Conservation (phyloP, 2,329 filamentous ascomycete species). For the Pseudophaeomoniella oleicola region DNA sequence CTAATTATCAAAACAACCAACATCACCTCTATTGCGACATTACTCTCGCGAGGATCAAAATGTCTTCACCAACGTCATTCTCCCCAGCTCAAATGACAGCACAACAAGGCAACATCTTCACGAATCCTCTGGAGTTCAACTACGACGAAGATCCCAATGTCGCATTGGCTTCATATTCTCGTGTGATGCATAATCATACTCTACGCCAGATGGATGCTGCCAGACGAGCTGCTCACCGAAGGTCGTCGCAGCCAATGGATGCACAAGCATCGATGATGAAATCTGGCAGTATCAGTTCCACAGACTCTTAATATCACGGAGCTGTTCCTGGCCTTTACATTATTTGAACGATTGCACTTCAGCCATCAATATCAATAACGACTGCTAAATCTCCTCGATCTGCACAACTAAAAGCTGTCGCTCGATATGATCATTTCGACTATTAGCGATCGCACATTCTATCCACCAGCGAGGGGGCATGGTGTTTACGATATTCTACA, state of each 20-base stretch:
- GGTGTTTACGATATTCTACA: too few relatives aligned
- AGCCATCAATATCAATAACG: too few relatives aligned
- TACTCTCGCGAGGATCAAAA: too few relatives aligned
- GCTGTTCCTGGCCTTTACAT: too few relatives aligned
- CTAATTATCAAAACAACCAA: too few relatives aligned
- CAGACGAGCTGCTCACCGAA: not conserved
- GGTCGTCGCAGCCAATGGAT: not conserved
- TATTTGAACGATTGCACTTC: too few relatives aligned
- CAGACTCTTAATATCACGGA: not conserved
- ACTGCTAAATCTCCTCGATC: too few relatives aligned
- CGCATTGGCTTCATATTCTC: not conserved
- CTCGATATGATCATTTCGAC: too few relatives aligned
- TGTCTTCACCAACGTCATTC: not conserved
- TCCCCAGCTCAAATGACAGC: not conserved
- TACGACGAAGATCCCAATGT: not conserved
- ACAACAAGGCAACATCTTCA: not conserved
- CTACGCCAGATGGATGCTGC: not conserved
- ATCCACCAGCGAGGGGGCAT: too few relatives aligned
- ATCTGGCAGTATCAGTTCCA: not conserved
- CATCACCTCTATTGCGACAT: too few relatives aligned
- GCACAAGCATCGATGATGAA: not conserved
- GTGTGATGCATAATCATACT: not conserved
- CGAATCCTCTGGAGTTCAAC: not conserved
- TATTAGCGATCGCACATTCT: too few relatives aligned
- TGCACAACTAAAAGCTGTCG: too few relatives aligned